These are phyloP conservation scores for Aspergillus pseudoterreus DNA, from an alignment of 2,329 filamentous ascomycete genomes.

Conservation along the genomic window DNA sequence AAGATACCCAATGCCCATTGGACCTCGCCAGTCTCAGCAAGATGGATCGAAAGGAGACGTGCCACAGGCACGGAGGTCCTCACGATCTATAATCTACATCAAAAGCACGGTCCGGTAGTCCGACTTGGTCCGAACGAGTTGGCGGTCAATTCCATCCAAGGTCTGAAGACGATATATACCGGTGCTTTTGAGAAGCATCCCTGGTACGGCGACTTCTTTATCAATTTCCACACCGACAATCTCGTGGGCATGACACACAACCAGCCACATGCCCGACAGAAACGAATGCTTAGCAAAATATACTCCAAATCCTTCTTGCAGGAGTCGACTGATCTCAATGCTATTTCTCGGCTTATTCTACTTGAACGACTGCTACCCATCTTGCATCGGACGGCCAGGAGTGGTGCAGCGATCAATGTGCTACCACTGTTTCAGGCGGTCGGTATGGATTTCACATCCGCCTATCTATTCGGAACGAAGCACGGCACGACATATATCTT, in stretches of 20 bases:
- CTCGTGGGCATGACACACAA: slow-evolving; percentile 63
- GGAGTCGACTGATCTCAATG: slow-evolving; percentile 51
- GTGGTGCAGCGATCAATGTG: slow-evolving; percentile 43
- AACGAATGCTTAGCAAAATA: slow-evolving; percentile 68
- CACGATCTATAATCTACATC: slow-evolving; percentile 55
- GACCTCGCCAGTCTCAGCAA: slow-evolving; percentile 53
- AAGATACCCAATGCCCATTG: slow-evolving; percentile 63
- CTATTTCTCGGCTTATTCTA: slow-evolving; percentile 54
- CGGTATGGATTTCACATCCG: slow-evolving; percentile 69
- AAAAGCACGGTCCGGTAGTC: slow-evolving; percentile 54
- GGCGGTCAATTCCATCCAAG: slow-evolving; percentile 60
- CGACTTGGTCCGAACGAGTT: slow-evolving; percentile 61
- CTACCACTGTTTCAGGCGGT: slow-evolving; percentile 60
- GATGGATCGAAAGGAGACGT: slow-evolving; percentile 61
- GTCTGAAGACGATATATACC: slow-evolving; percentile 58
- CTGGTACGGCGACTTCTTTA: slow-evolving; percentile 64
- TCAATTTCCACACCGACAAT: slow-evolving; percentile 59
- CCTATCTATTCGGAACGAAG: slow-evolving; percentile 64
- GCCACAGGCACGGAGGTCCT: slow-evolving; percentile 55
- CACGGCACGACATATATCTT: slow-evolving; percentile 57
- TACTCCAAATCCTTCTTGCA: slow-evolving; percentile 72
- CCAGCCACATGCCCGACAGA: slow-evolving; percentile 61
- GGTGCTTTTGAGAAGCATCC: slow-evolving; percentile 65
- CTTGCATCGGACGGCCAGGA: slow-evolving; percentile 25
- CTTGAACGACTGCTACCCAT: slow-evolving; percentile 56